Evolutionary conservation across 2,329 filamentous ascomycete species (phyloP), one percentile per base, ranked within the genome.

Genomic region (Diaporthe nobilis): DNA sequence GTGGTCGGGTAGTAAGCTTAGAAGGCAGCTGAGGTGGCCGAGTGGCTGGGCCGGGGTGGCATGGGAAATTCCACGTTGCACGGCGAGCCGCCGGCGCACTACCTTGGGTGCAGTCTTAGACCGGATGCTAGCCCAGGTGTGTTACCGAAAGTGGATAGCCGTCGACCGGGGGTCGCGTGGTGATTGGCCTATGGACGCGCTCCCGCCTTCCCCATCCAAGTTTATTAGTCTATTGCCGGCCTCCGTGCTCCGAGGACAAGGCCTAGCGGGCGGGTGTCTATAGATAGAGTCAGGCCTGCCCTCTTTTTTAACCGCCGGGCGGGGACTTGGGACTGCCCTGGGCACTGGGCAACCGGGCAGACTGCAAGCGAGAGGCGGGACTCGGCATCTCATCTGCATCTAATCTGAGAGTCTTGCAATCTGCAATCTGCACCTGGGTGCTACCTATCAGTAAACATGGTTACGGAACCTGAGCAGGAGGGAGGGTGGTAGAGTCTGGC

Each of bases 1-100:
- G 34, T 42, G 12, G 34, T 3, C 12, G 31, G 60, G 10, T 25
- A 39, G 63, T 68, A 25, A 68, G 63, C 63, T 68, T 68, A 53
- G 47, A 53, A 68, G 65, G 20, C 31, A 51, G 31, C 44, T 37
- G 31, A 9, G 2, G 65, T 53, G 37, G 22, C 9, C 15, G 39
- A 22, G 28, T 49, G 37, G 39, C 53, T 72, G 34, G 53, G 49
- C 51, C 67, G 25, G 51, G 53, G 17, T 49, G 31, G 55, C 25
- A 51, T 71, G 17, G 70, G 17, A 68, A 47, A 47, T 63, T 53
- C 67, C 37, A 72, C 28, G 61, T 77, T 28, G 73, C 70, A 73
- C 70, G 73, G 70, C 73, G 74, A 77, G 63, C 70, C 76, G 76
- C 76, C 73, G 55, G 57, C 61, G 49, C 17, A 53, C 47, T 42